These are phyloP conservation scores for Trifolium subterraneum DNA, from an alignment of 306 rosid genomes.

Conservation along the genomic window DNA sequence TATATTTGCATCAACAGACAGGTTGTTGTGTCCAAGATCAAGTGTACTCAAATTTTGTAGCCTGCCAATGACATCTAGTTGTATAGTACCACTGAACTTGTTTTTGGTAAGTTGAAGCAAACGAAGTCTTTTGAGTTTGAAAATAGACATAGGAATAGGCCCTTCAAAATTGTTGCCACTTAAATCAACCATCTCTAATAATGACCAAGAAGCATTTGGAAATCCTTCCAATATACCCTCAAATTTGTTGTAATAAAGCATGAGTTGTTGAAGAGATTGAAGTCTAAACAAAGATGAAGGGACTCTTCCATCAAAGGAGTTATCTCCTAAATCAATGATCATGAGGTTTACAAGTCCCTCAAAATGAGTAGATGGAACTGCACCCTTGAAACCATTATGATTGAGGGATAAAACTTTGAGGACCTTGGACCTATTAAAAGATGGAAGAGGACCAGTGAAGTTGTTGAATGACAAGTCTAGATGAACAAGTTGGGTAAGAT, in stretches of 20 bases:
- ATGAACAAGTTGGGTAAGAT: conserved; percentile 36
- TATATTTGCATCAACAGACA: conserved; percentile 22
- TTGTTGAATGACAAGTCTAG: conserved; percentile 41
- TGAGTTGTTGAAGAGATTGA: conserved; percentile 4
- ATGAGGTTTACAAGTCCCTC: conserved; percentile 29
- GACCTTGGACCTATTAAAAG: conserved; percentile 11
- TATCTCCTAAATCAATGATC: background rate
- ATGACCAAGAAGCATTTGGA: background rate
- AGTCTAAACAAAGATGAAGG: conserved; percentile 3
- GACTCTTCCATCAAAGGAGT: background rate
- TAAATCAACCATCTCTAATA: conserved; percentile 44
- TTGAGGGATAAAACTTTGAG: conserved; percentile 35
- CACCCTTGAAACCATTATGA: conserved; percentile 28
- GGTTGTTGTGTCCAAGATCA: conserved; percentile 54
- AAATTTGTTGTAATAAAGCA: conserved; percentile 26
- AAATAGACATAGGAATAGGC: conserved; percentile 45
- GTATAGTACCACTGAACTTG: conserved; percentile 49
- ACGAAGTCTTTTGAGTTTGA: conserved; percentile 37
- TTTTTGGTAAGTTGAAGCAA: conserved; percentile 56
- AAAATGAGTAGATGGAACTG: conserved; percentile 19
- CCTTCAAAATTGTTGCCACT: conserved; percentile 54
- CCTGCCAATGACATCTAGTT: background rate
- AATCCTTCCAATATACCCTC: conserved; percentile 11
- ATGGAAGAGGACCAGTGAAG: conserved; percentile 39
- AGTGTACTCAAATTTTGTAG: conserved; percentile 41